These are phyloP conservation scores for Thyridium curvatum DNA, from an alignment of 2,329 filamentous ascomycete genomes.

Conservation along the genomic window DNA sequence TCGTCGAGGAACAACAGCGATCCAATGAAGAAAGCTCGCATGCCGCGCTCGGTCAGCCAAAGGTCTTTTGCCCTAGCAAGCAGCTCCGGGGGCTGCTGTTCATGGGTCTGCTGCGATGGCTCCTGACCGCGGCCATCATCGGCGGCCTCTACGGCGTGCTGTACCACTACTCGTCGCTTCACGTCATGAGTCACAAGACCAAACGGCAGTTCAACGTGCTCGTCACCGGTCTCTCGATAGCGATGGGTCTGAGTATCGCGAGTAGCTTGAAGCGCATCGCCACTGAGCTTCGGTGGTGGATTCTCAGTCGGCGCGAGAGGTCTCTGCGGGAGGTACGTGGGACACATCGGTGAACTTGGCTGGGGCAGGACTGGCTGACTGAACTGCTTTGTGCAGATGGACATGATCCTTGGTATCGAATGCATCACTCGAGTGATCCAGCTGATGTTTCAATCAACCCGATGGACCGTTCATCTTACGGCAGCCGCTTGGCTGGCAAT, in stretches of 20 bases:
- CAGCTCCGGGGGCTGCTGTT: slow-evolving; percentile 13
- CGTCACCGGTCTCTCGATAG: slow-evolving; percentile 36
- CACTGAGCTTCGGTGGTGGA: slow-evolving; percentile 37
- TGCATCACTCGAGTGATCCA: slow-evolving; percentile 10
- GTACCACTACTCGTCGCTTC: slow-evolving; percentile 16
- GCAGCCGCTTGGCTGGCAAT: slow-evolving; percentile 21
- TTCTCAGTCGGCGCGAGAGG: slow-evolving; percentile 28
- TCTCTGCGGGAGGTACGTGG: slow-evolving; percentile 29
- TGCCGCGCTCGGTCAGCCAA: too few relatives aligned
- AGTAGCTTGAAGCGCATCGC: slow-evolving; percentile 36
- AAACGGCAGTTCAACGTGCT: slow-evolving; percentile 36
- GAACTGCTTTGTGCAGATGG: too few relatives aligned
- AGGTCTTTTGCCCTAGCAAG: slow-evolving; percentile 8
- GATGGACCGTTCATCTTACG: slow-evolving; percentile 17
- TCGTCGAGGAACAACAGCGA: too few relatives aligned
- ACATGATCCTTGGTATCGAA: slow-evolving; percentile 12
- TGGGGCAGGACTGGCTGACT: neutral
- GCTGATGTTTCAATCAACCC: slow-evolving; percentile 12
- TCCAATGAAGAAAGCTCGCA: too few relatives aligned
- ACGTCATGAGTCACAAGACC: slow-evolving; percentile 20
- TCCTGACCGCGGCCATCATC: slow-evolving; percentile 20
- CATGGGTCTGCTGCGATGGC: slow-evolving; percentile 11
- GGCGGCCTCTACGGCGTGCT: slow-evolving; percentile 20
- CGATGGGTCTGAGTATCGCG: slow-evolving; percentile 32
- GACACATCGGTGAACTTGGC: too few relatives aligned